phyloP scores from a whole-genome alignment of 345 rosid species.

The Luvunga scandens region DNA sequence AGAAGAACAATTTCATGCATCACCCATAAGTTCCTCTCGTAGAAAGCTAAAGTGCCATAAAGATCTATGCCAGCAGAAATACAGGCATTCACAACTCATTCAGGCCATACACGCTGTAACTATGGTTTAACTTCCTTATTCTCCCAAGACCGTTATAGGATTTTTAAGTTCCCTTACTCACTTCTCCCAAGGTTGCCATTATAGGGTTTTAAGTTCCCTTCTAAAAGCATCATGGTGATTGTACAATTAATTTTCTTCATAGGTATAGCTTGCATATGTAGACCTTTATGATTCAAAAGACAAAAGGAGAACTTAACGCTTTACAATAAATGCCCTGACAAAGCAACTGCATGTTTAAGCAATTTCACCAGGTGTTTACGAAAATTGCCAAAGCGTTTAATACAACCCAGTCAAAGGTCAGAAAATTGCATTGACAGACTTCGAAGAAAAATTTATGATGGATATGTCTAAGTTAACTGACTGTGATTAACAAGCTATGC shows the following conservation, averaged over 20 bases:
- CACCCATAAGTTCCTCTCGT: neutral
- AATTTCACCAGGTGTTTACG: neutral
- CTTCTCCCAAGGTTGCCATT: neutral
- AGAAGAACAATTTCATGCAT: slow-evolving; percentile 12
- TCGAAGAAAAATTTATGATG: neutral
- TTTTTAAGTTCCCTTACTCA: neutral
- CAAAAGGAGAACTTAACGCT: neutral
- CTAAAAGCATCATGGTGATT: neutral
- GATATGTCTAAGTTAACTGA: neutral
- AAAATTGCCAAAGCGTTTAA: neutral
- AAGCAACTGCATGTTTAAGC: neutral
- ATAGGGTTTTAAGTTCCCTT: neutral
- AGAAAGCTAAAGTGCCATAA: neutral
- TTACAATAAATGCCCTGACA: neutral
- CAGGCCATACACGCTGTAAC: no score
- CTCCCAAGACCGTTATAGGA: neutral
- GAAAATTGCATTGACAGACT: neutral
- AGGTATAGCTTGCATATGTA: neutral
- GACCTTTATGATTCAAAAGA: neutral
- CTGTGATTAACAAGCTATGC: neutral
- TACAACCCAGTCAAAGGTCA: neutral
- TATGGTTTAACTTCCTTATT: neutral
- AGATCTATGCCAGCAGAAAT: neutral
- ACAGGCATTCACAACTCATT: neutral
- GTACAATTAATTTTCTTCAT: slow-evolving; percentile 3